phyloP scores from a whole-genome alignment of 148 eudicot genomes.

The Dysphania ambrosioides region DNA sequence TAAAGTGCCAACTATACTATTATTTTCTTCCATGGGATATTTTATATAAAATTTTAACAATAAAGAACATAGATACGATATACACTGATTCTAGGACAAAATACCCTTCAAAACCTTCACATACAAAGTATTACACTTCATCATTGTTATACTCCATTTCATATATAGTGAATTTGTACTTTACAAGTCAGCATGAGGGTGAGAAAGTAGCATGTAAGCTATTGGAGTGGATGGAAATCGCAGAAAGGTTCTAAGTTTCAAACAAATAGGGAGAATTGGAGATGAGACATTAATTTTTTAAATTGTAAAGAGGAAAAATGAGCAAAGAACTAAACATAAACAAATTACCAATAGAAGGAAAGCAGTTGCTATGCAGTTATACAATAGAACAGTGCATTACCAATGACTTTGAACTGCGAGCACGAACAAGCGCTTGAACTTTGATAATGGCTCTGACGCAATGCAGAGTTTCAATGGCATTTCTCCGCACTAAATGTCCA shows the following conservation, averaged over 20 bases:
- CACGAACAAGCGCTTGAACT: conserved; percentile 79
- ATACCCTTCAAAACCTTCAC: not conserved
- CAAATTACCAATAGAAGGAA: not conserved
- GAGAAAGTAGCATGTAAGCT: too few species aligned
- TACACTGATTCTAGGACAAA: too few species aligned
- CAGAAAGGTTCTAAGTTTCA: too few species aligned
- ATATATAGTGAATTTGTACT: too few species aligned
- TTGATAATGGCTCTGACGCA: conserved; percentile 83
- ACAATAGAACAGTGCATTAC: conserved; percentile 31
- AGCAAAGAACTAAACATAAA: not conserved
- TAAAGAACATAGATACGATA: too few species aligned
- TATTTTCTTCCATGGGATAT: not conserved
- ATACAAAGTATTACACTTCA: too few species aligned
- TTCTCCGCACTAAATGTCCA: conserved; percentile 73
- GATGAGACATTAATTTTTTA: too few species aligned
- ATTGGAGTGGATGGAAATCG: too few species aligned
- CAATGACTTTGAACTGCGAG: conserved; percentile 43
- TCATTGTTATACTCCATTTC: too few species aligned
- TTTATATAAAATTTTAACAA: too few species aligned
- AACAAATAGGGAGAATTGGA: too few species aligned
- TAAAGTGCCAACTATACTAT: not conserved
- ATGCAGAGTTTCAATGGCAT: conserved; percentile 79
- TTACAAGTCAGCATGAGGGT: too few species aligned
- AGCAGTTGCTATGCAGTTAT: not conserved
- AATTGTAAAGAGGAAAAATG: not conserved